phyloP scores from a whole-genome alignment of 768 basidiomycete genomes.

The Tylopilus plumbeoviolaceoides region DNA sequence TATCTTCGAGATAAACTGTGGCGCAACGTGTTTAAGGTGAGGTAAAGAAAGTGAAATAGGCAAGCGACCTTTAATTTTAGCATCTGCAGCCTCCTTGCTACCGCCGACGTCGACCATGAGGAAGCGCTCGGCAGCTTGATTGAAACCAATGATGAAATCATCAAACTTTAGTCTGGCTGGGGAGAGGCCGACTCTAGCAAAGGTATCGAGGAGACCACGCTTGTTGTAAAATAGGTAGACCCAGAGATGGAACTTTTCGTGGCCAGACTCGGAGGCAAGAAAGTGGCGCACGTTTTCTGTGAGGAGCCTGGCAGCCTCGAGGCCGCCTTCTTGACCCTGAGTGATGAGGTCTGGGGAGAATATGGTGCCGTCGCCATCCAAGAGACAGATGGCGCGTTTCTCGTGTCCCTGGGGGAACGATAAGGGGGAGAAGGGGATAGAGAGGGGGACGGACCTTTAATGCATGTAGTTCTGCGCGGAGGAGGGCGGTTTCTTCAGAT shows the following conservation, averaged over 20 bases:
- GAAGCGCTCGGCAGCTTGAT: conserved; percentile 64
- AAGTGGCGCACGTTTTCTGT: conserved; percentile 28
- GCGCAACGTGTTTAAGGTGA: conserved; percentile 6
- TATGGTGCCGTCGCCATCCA: conserved; percentile 65
- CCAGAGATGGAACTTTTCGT: conserved; percentile 46
- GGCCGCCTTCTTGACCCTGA: conserved; percentile 56
- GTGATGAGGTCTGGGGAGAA: conserved; percentile 51
- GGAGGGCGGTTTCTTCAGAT: conserved; percentile 2
- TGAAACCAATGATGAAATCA: conserved; percentile 66
- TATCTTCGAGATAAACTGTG: conserved; percentile 38
- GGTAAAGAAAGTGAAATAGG: background rate
- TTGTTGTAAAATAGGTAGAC: conserved; percentile 64
- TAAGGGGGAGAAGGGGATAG: background rate
- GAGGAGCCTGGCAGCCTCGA: conserved; percentile 49
- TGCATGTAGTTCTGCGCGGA: conserved; percentile 25
- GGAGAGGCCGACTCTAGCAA: conserved; percentile 34
- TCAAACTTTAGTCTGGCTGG: conserved; percentile 46
- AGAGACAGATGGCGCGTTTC: conserved; percentile 40
- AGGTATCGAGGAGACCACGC: conserved; percentile 51
- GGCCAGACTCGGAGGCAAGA: conserved; percentile 18
- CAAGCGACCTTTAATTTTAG: conserved; percentile 66
- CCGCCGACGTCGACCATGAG: conserved; percentile 66
- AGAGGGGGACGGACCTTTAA: conserved; percentile 20
- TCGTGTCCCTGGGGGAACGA: conserved; percentile 22
- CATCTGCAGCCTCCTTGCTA: conserved; percentile 71